Conservation (phyloP, 139 green algal species). For the Volvox africanus region DNA sequence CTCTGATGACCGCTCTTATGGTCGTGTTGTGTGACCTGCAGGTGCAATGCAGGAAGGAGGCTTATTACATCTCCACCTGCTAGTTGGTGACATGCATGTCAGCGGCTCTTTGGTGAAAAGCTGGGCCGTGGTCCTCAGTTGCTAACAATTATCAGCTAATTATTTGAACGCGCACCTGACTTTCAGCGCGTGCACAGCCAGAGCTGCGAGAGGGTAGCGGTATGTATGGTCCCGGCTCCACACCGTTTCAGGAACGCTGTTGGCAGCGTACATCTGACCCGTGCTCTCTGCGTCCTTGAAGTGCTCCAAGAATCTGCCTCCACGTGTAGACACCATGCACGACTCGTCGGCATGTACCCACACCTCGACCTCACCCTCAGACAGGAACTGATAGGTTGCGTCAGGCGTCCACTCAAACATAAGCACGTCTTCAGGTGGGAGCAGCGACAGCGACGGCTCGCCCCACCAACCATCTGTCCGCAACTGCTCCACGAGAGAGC, state of each 20-base stretch:
- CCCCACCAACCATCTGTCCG: conserved; percentile 65
- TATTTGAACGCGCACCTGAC: conserved; percentile 38
- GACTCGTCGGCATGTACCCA: conserved; percentile 76
- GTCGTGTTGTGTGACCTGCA: conserved; percentile 33
- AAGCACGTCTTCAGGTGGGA: conserved; percentile 60
- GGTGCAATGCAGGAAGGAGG: background rate
- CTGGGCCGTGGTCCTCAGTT: too few relatives aligned
- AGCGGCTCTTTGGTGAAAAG: too few relatives aligned
- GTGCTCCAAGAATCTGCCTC: conserved; percentile 57
- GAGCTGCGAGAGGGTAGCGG: conserved; percentile 43
- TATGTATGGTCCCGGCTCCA: conserved; percentile 34
- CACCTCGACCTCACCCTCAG: conserved; percentile 64
- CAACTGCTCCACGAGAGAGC: conserved; percentile 12
- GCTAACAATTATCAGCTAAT: too few relatives aligned
- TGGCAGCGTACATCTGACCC: conserved; percentile 60
- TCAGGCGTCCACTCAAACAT: conserved; percentile 71
- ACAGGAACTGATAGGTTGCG: conserved; percentile 60
- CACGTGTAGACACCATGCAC: conserved; percentile 46
- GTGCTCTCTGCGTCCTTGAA: background rate
- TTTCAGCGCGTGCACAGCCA: conserved; percentile 62
- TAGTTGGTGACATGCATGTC: too few relatives aligned
- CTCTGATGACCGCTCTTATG: background rate
- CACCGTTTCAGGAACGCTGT: conserved; percentile 51
- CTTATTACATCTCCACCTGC: too few relatives aligned
- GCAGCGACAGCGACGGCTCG: conserved; percentile 60